A percentile compares a stretch with the other conserved stretches of the same genome.
Conservation (phyloP, 2,329 filamentous ascomycete species). For the Hirsutella thompsonii region DNA sequence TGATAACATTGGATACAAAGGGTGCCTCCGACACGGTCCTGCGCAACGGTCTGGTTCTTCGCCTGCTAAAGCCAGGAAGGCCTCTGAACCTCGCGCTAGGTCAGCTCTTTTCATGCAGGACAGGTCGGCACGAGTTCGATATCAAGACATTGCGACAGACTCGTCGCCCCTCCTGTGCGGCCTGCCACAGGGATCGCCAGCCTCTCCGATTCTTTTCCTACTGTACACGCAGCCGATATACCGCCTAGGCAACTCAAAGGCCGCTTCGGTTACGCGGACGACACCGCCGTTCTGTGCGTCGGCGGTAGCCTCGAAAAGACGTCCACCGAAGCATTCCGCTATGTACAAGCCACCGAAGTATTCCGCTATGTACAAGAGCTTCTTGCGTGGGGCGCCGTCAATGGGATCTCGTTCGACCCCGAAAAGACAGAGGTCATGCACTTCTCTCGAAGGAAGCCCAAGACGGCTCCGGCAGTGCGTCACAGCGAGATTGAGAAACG, state of each 20-base stretch:
- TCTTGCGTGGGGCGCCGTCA: too few species aligned
- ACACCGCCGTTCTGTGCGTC: too few species aligned
- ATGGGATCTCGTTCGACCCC: too few species aligned
- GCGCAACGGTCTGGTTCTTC: slow-evolving; percentile 6
- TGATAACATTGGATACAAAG: slow-evolving; percentile 8
- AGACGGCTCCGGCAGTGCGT: background rate
- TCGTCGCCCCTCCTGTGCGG: background rate
- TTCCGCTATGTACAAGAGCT: too few species aligned
- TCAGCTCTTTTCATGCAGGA: slow-evolving; percentile 8
- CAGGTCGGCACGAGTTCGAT: slow-evolving; percentile 1
- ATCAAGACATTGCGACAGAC: slow-evolving; percentile 3
- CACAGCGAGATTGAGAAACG: background rate
- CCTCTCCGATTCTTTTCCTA: background rate
- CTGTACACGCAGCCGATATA: background rate
- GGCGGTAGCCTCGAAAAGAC: too few species aligned
- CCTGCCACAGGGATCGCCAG: background rate
- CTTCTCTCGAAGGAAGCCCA: background rate
- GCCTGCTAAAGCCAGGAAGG: slow-evolving; percentile 7
- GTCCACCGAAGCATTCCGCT: too few species aligned
- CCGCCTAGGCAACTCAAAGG: too few species aligned
- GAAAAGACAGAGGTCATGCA: too few species aligned
- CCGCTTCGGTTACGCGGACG: background rate
- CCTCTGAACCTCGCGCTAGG: slow-evolving; percentile 5
- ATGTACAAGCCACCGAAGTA: too few species aligned
- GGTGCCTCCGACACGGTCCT: slow-evolving; percentile 9